phyloP scores from a whole-genome alignment of 768 basidiomycete genomes.

The Tylopilus vinaceipallidus region DNA sequence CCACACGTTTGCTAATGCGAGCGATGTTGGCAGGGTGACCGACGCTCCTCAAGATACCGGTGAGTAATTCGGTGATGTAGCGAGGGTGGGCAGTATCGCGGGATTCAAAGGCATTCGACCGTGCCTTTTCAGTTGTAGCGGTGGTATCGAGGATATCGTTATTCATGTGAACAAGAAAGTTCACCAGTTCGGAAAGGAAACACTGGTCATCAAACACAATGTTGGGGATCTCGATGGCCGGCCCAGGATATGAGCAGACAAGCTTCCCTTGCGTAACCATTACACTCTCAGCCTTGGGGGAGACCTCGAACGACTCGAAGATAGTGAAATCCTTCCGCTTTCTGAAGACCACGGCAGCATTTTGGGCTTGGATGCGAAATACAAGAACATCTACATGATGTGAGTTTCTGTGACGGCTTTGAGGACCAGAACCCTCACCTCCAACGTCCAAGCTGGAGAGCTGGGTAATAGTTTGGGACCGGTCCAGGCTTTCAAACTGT shows the following conservation, averaged over 20 bases:
- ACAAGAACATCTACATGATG: constrained; percentile 32
- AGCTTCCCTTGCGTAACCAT: neutral
- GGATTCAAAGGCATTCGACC: neutral
- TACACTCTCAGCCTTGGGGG: constrained; percentile 26
- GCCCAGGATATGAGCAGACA: neutral
- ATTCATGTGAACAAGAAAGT: constrained; percentile 35
- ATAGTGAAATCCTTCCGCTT: neutral
- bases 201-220: neutral
- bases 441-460: constrained; percentile 4
- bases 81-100: neutral
- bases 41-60: constrained; percentile 41
- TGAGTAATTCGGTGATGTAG: constrained; percentile 33
- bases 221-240: neutral
- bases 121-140: neutral
- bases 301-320: constrained; percentile 43
- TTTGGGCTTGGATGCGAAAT: neutral
- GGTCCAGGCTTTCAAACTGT: constrained; percentile 6
- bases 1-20: constrained; percentile 40
- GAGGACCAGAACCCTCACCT: neutral
- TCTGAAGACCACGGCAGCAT: neutral
- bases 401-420: neutral
- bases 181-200: constrained; percentile 34
- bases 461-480: constrained; percentile 1
- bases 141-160: constrained; percentile 36
- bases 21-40: constrained; percentile 16